These are phyloP conservation scores for Beauveria caledonica DNA, from an alignment of 2,329 filamentous ascomycete genomes.

Conservation along the genomic window DNA sequence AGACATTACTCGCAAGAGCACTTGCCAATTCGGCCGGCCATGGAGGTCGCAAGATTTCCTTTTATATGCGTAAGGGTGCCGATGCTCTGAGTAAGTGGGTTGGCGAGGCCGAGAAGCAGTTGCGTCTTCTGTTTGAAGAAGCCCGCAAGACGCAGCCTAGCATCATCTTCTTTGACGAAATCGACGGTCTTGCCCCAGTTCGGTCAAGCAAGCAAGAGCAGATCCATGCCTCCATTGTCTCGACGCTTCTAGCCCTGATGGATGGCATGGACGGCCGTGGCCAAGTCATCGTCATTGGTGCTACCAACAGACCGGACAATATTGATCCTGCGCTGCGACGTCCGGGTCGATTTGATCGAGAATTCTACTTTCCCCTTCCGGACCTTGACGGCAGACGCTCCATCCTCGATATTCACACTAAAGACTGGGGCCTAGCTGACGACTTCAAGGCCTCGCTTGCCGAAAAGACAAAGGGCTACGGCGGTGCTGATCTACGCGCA, in stretches of 20 bases:
- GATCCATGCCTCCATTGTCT: constrained; percentile 96
- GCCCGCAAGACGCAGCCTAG: constrained; percentile 92
- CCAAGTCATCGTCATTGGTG: constrained; percentile 96
- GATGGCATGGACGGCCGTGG: constrained; percentile 97
- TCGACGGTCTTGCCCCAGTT: constrained; percentile 91
- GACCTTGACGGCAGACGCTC: constrained; percentile 70
- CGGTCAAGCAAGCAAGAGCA: constrained; percentile 97
- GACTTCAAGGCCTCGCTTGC: constrained; percentile 78
- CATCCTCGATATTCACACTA: constrained; percentile 92
- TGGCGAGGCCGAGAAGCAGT: constrained; percentile 91
- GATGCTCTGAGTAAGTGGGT: constrained; percentile 99
- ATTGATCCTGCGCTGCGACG: constrained; percentile 92
- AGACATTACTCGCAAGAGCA: constrained; percentile 89
- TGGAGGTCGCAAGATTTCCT: constrained; percentile 89
- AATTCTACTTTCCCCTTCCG: constrained; percentile 95
- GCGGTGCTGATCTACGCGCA: constrained; percentile 87
- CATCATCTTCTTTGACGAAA: constrained; percentile 99
- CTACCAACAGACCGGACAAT: constrained; percentile 94
- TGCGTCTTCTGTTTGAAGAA: constrained; percentile 90
- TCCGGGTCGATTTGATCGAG: constrained; percentile 89
- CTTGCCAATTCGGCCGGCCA: constrained; percentile 84
- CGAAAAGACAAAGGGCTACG: constrained; percentile 89
- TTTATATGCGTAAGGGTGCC: constrained; percentile 98
- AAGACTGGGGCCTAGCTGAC: constrained; percentile 77
- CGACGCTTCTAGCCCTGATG: constrained; percentile 88